phyloP scores from a whole-genome alignment of 495 filamentous ascomycete species.

The Penicillium turbatum region DNA sequence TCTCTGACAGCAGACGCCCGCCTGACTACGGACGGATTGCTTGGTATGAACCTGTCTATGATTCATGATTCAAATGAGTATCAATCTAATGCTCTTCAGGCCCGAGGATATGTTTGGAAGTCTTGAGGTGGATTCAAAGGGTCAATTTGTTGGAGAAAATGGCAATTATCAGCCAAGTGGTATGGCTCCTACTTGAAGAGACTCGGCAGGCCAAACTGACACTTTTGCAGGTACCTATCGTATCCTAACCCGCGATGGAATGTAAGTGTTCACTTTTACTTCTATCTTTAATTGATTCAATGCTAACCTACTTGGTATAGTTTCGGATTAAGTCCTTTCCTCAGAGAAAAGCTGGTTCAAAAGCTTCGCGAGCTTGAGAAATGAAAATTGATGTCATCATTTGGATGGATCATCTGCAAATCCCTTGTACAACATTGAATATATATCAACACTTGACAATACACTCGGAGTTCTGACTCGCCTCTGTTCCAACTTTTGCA shows the following conservation, averaged over 20 bases:
- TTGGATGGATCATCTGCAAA: no score
- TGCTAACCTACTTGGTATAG: conserved; percentile 29
- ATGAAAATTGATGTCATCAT: no score
- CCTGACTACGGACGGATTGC: conserved; percentile 90
- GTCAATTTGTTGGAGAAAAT: conserved; percentile 60
- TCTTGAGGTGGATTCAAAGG: conserved; percentile 73
- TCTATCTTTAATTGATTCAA: background rate
- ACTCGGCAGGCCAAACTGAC: conserved; percentile 10
- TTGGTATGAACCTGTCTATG: conserved; percentile 38
- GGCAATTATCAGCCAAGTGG: conserved; percentile 59
- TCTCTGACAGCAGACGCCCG: conserved; percentile 75
- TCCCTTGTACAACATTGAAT: no score
- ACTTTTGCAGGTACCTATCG: conserved; percentile 46
- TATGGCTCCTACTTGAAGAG: conserved; percentile 21
- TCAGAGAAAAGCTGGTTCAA: conserved; percentile 54
- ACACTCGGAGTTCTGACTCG: no score
- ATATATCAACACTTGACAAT: no score
- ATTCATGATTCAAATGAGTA: background rate
- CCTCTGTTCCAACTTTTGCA: no score
- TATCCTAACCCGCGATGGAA: conserved; percentile 55
- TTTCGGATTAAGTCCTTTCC: conserved; percentile 53
- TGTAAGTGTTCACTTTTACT: conserved; percentile 40
- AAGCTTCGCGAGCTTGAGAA: conserved; percentile 36
- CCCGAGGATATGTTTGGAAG: conserved; percentile 93
- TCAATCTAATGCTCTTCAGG: conserved; percentile 30